A percentile compares a stretch with the other conserved stretches of the same genome.
These are phyloP conservation scores for Rhynchospora pubera DNA, from an alignment of 176 grass and related monocot species.

Conservation along the genomic window DNA sequence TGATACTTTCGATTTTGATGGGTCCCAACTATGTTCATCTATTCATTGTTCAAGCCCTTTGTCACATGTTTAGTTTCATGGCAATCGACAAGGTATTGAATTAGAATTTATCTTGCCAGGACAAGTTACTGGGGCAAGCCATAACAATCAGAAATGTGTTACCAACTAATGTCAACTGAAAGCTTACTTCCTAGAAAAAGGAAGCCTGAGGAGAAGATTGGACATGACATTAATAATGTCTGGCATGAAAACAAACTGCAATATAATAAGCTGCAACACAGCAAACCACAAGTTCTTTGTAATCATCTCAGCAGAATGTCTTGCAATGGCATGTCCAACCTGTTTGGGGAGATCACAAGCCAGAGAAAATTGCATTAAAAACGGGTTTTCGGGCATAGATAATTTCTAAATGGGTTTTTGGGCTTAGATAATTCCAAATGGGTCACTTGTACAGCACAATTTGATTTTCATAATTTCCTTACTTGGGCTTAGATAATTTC, in stretches of 20 bases:
- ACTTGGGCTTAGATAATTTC: no score
- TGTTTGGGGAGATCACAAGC: neutral
- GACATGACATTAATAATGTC: constrained; percentile 71
- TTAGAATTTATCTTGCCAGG: neutral
- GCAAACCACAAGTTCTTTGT: constrained; percentile 65
- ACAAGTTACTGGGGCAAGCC: neutral
- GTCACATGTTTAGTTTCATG: neutral
- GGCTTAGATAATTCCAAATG: no score
- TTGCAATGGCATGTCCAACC: constrained; percentile 72
- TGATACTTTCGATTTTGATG: neutral
- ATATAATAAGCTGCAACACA: constrained; percentile 53
- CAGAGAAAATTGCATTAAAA: neutral
- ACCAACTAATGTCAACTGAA: neutral
- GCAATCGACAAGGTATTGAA: neutral
- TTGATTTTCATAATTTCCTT: no score
- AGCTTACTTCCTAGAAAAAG: constrained; percentile 75
- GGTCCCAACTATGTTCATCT: neutral
- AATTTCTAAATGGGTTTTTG: neutral
- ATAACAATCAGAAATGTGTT: neutral
- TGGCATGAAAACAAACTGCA: constrained; percentile 82
- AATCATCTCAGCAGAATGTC: constrained; percentile 62
- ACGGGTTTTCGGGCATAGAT: neutral
- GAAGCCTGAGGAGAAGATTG: constrained; percentile 60
- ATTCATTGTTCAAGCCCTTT: neutral
- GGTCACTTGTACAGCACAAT: no score